Conservation (phyloP, 352 stramenopile species). For the Elongisporangium prolatum region DNA sequence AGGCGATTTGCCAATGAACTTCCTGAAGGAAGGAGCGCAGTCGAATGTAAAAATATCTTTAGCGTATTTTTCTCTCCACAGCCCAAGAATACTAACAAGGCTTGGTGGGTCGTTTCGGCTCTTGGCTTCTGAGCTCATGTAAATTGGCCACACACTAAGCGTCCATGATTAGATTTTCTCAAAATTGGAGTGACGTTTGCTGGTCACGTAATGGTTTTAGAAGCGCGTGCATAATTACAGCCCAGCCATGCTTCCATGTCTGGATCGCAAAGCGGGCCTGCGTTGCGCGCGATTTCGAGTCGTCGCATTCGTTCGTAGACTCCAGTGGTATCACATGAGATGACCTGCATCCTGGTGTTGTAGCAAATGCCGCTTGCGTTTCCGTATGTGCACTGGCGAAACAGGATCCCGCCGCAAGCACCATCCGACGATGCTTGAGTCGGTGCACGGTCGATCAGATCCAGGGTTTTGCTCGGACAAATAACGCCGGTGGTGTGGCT, state of each 20-base stretch:
- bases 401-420: constrained; percentile 21
- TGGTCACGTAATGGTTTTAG: too few relatives aligned
- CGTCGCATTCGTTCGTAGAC: constrained; percentile 30
- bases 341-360: constrained; percentile 37
- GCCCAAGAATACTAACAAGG: too few relatives aligned
- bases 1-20: too few relatives aligned
- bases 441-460: constrained; percentile 5
- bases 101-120: too few relatives aligned
- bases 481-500: neutral
- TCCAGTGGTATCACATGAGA: constrained; percentile 30
- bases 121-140: too few relatives aligned
- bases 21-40: too few relatives aligned
- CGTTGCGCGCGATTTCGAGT: constrained; percentile 20
- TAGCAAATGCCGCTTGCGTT: constrained; percentile 30
- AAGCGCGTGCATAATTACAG: constrained; percentile 1
- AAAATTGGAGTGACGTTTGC: neutral
- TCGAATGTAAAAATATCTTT: too few relatives aligned
- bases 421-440: constrained; percentile 22
- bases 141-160: too few relatives aligned
- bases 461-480: neutral
- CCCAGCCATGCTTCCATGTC: constrained; percentile 31
- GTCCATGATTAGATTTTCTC: neutral
- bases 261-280: constrained; percentile 20
- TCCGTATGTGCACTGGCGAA: constrained; percentile 20
- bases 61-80: too few relatives aligned